Evolutionary conservation across 1,139 yeast genomes (phyloP).

Genomic region (Saccharomyces hybrid): DNA sequence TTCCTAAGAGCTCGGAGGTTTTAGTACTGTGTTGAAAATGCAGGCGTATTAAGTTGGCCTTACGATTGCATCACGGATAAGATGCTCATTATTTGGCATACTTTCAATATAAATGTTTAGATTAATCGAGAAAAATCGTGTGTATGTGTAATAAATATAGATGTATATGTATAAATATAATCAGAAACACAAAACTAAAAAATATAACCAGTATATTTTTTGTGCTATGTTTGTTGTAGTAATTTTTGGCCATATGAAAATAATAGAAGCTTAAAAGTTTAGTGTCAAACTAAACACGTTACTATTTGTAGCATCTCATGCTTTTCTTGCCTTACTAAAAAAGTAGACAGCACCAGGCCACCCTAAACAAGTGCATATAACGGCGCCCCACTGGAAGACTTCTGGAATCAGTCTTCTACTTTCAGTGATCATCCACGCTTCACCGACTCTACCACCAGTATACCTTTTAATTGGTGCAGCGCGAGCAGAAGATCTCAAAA

Average conservation of each 20-base stretch:
- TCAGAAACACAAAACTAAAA: neutral
- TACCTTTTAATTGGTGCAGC: conserved; percentile 9
- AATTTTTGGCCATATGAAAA: neutral
- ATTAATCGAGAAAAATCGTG: neutral
- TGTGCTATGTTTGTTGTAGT: neutral
- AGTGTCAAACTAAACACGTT: neutral
- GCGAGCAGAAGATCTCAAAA: conserved; percentile 15
- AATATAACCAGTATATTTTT: neutral
- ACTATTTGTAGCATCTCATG: neutral
- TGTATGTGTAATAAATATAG: neutral
- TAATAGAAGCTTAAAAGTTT: neutral
- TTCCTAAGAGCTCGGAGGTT: neutral
- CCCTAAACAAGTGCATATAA: conserved; percentile 16
- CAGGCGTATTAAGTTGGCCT: neutral
- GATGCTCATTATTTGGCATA: neutral
- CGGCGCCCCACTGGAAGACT: conserved; percentile 17
- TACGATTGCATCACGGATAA: neutral
- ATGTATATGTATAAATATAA: neutral
- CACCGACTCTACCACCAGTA: conserved; percentile 15
- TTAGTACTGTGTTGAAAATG: neutral
- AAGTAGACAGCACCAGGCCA: conserved; percentile 24
- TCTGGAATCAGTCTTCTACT: conserved; percentile 18
- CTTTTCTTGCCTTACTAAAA: conserved; percentile 4
- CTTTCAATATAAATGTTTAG: neutral
- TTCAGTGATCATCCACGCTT: conserved; percentile 20